These are phyloP conservation scores for Paecilomyces sp. DNA, from an alignment of 2,329 filamentous ascomycete genomes.

Conservation along the genomic window DNA sequence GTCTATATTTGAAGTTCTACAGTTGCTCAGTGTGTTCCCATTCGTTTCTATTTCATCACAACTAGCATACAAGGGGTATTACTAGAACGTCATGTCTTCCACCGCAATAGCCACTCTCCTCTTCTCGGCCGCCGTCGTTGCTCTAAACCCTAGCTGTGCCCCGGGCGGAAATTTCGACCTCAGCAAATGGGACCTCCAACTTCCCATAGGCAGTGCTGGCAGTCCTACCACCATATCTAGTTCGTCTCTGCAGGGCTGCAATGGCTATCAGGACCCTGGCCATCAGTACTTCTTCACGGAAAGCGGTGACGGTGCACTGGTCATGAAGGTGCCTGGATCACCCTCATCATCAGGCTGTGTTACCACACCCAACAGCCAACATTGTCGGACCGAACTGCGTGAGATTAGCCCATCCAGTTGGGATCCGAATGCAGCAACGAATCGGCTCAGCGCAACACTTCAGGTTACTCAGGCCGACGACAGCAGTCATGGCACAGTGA, in stretches of 20 bases:
- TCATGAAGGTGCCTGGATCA: conserved; percentile 35
- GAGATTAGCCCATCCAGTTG: conserved; percentile 24
- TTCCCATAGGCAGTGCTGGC: conserved; percentile 27
- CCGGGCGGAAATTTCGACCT: neutral
- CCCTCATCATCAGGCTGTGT: conserved; percentile 25
- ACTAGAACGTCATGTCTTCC: neutral
- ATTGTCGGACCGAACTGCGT: conserved; percentile 39
- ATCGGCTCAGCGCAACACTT: conserved; percentile 26
- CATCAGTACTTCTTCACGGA: conserved; percentile 27
- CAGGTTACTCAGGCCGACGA: conserved; percentile 22
- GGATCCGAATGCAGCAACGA: conserved; percentile 24
- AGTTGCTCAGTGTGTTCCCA: neutral
- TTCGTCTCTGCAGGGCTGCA: conserved; percentile 27
- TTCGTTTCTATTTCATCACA: neutral
- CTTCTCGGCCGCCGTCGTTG: neutral
- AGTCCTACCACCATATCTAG: conserved; percentile 21
- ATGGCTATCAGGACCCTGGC: conserved; percentile 26
- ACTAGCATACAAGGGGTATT: neutral
- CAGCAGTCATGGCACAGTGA: conserved; percentile 28
- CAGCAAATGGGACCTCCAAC: conserved; percentile 23
- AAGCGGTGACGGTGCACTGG: conserved; percentile 23
- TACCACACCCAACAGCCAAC: conserved; percentile 33
- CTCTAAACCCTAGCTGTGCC: conserved; percentile 3
- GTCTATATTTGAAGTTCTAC: neutral
- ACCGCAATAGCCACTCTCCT: neutral